These are phyloP conservation scores for Penicillium paxilli DNA, from an alignment of 495 filamentous ascomycete genomes.

Conservation along the genomic window DNA sequence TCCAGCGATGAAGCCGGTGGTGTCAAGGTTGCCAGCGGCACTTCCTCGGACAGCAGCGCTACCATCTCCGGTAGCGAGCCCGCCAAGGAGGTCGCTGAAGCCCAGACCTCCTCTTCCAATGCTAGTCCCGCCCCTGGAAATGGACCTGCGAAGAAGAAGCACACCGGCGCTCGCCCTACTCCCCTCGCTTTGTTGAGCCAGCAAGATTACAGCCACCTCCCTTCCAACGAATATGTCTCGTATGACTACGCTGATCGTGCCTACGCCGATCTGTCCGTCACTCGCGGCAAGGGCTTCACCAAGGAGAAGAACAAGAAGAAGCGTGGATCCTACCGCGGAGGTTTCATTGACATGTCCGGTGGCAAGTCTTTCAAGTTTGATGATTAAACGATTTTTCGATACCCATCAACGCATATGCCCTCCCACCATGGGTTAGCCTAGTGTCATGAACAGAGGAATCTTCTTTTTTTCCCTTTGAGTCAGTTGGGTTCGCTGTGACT, in stretches of 20 bases:
- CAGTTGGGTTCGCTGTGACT: not conserved
- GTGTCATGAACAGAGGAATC: not conserved
- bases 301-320: conserved; percentile 99
- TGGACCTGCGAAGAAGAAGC: conserved; percentile 51
- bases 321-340: conserved; percentile 82
- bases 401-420: not conserved
- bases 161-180: conserved; percentile 44
- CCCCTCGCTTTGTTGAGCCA: conserved; percentile 48
- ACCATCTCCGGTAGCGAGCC: conserved; percentile 38
- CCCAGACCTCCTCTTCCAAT: conserved; percentile 34
- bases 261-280: conserved; percentile 81
- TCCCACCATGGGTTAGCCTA: not conserved
- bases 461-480: not conserved
- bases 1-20: conserved; percentile 10
- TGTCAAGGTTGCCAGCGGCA: conserved; percentile 11
- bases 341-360: conserved; percentile 69
- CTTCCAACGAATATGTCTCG: conserved; percentile 70
- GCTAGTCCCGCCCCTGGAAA: conserved; percentile 48
- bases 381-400: conserved; percentile 48
- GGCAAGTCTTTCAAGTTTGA: conserved; percentile 85
- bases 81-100: conserved; percentile 25
- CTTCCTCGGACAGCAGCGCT: conserved; percentile 30
- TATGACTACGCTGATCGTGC: conserved; percentile 90
- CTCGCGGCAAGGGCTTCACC: conserved; percentile 95
- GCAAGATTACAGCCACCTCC: conserved; percentile 4